Conservation (phyloP, 176 grass and related monocot species). For the Paspalum vaginatum region DNA sequence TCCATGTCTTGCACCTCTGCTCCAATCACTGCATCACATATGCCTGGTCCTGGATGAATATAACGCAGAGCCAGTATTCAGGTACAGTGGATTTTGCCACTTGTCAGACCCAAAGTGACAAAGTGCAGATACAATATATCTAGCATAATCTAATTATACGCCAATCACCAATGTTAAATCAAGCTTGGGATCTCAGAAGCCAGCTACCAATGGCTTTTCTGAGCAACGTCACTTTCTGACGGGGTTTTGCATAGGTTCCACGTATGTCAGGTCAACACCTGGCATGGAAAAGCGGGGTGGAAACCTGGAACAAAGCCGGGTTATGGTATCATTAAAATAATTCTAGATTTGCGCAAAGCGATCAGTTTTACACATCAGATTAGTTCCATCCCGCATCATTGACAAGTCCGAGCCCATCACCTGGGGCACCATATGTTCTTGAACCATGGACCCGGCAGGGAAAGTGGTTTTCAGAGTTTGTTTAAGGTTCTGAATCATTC, state of each 20-base stretch:
- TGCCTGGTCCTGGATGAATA: no score
- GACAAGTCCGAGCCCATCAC: constrained; percentile 40
- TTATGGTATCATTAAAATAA: constrained; percentile 34
- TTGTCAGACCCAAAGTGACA: constrained; percentile 29
- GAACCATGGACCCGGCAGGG: constrained; percentile 35
- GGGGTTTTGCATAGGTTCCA: constrained; percentile 45
- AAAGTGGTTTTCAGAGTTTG: background rate
- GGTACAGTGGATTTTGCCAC: background rate
- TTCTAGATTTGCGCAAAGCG: constrained; percentile 39
- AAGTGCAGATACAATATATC: constrained; percentile 29
- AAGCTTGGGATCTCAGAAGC: background rate
- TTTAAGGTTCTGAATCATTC: constrained; percentile 35
- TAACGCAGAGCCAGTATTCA: background rate
- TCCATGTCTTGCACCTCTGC: no score
- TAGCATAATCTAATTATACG: background rate
- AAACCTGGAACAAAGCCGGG: constrained; percentile 31
- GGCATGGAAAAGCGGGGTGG: constrained; percentile 4
- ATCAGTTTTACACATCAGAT: constrained; percentile 59
- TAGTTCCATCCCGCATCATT: constrained; percentile 39
- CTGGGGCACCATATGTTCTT: constrained; percentile 43
- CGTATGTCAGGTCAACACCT: constrained; percentile 30
- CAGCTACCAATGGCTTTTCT: constrained; percentile 34
- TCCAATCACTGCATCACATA: no score
- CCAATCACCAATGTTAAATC: constrained; percentile 21
- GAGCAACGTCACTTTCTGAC: constrained; percentile 43